Percentiles rank a stretch among this genome's conserved stretches.
These are phyloP conservation scores for Leccinum aurantiacum DNA, from an alignment of 768 basidiomycete genomes.

Conservation along the genomic window DNA sequence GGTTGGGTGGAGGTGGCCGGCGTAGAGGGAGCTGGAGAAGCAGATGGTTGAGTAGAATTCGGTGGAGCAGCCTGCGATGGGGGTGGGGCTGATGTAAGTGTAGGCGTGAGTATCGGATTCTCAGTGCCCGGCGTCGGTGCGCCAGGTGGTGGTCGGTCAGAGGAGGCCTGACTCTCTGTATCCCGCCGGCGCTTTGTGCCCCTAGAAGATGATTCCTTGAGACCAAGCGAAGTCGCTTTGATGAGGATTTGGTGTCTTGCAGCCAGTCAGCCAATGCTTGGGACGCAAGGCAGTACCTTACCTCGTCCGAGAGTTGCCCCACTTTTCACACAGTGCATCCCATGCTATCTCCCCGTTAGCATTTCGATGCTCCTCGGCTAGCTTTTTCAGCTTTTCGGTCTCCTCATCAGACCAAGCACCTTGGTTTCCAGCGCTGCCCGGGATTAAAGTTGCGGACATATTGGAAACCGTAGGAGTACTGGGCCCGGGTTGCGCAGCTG, in stretches of 20 bases:
- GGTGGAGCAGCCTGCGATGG: conserved; percentile 35
- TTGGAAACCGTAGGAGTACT: conserved; percentile 29
- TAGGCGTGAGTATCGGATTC: conserved; percentile 19
- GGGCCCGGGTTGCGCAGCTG: conserved; percentile 24
- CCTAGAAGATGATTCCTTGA: conserved; percentile 72
- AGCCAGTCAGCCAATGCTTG: conserved; percentile 7
- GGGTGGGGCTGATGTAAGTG: conserved; percentile 27
- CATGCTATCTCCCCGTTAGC: conserved; percentile 59
- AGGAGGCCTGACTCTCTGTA: conserved; percentile 32
- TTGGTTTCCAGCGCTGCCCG: conserved; percentile 48
- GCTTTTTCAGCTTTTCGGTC: conserved; percentile 60
- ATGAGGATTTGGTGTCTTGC: conserved; percentile 78
- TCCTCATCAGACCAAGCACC: conserved; percentile 83
- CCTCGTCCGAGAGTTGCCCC: conserved; percentile 76
- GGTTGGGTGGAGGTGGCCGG: conserved; percentile 34
- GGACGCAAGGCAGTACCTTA: conserved; percentile 29
- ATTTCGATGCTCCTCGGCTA: conserved; percentile 67
- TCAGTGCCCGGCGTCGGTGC: conserved; percentile 23
- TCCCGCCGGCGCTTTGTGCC: conserved; percentile 62
- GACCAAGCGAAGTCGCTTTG: conserved; percentile 74
- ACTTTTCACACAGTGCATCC: conserved; percentile 74
- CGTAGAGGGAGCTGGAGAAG: conserved; percentile 29
- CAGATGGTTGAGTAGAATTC: conserved; percentile 18
- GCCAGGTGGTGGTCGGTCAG: conserved; percentile 25
- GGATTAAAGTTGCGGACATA: conserved; percentile 15